Conservation (phyloP, 768 basidiomycete species). For the Pleurotus giganteus region DNA sequence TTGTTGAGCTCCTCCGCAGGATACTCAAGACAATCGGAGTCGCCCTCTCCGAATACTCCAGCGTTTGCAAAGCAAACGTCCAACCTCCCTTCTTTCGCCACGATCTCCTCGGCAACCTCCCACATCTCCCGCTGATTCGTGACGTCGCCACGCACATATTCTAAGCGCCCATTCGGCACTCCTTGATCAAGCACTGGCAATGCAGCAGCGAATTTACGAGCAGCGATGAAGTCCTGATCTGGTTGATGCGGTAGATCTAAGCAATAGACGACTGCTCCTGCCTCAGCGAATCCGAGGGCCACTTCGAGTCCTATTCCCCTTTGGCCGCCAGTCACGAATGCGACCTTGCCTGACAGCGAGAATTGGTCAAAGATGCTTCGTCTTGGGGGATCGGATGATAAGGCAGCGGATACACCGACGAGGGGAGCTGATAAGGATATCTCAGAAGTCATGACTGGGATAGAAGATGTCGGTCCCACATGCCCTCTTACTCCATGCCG, state of each 20-base stretch:
- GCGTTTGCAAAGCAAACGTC: conserved; percentile 69
- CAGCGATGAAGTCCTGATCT: conserved; percentile 45
- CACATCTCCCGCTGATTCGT: conserved; percentile 47
- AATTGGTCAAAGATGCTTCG: conserved; percentile 29
- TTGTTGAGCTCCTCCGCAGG: conserved; percentile 53
- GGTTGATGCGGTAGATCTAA: conserved; percentile 54
- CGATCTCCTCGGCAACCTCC: conserved; percentile 51
- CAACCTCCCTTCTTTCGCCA: conserved; percentile 54
- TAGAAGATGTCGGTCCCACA: too few relatives aligned
- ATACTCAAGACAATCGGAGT: conserved; percentile 54
- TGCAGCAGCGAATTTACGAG: conserved; percentile 40
- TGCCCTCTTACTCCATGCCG: too few relatives aligned
- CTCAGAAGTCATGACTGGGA: too few relatives aligned
- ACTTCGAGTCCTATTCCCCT: conserved; percentile 53
- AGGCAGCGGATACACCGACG: conserved; percentile 4
- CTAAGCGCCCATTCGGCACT: conserved; percentile 25
- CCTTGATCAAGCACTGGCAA: conserved; percentile 18
- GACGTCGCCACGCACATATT: conserved; percentile 57
- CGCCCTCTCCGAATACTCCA: conserved; percentile 43
- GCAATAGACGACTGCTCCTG: conserved; percentile 60
- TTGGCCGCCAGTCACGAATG: conserved; percentile 38
- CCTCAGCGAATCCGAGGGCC: conserved; percentile 53
- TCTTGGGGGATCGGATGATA: conserved; percentile 36
- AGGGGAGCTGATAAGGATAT: background rate
- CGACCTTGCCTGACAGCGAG: conserved; percentile 33